A percentile compares a stretch with the other conserved stretches of the same genome.
These are phyloP conservation scores for Didymella arachidicola DNA, from an alignment of 2,329 filamentous ascomycete genomes.

Conservation along the genomic window DNA sequence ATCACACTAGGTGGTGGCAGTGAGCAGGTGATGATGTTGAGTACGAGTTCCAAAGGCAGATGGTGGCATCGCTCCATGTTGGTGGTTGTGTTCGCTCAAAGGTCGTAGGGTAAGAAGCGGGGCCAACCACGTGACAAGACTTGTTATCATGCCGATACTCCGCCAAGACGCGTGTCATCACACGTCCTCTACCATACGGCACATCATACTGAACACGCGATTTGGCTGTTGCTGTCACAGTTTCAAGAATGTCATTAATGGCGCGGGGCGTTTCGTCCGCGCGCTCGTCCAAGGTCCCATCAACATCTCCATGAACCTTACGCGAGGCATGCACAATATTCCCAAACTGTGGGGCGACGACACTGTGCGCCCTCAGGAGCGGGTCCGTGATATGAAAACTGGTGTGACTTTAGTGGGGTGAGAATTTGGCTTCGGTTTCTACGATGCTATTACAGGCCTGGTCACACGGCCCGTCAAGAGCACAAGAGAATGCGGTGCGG, in stretches of 20 bases:
- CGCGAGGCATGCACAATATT: slow-evolving; percentile 32
- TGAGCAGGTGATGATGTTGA: slow-evolving; percentile 38
- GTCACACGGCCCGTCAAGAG: slow-evolving; percentile 32
- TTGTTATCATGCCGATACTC: background rate
- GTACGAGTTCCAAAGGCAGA: slow-evolving; percentile 40
- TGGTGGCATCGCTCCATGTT: slow-evolving; percentile 18
- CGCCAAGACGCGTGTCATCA: background rate
- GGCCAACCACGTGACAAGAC: background rate
- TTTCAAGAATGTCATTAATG: slow-evolving; percentile 21
- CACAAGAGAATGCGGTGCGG: slow-evolving; percentile 30
- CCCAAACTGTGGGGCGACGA: slow-evolving; percentile 36
- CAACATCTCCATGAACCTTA: slow-evolving; percentile 25
- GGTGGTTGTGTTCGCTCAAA: background rate
- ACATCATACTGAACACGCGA: too few species aligned
- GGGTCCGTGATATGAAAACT: slow-evolving; percentile 29
- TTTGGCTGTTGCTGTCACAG: background rate
- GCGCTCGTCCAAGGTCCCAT: slow-evolving; percentile 24
- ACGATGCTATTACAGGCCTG: slow-evolving; percentile 35
- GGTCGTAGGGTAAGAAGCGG: background rate
- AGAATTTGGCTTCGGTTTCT: slow-evolving; percentile 34
- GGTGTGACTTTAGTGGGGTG: slow-evolving; percentile 31
- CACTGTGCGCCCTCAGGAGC: slow-evolving; percentile 30
- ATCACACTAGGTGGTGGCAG: slow-evolving; percentile 29
- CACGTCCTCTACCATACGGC: background rate
- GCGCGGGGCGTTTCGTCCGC: slow-evolving; percentile 18